Percentiles rank a stretch among this genome's conserved stretches.
These are phyloP conservation scores for Cylindrotheca closterium DNA, from an alignment of 108 stramenopile species.

Conservation along the genomic window DNA sequence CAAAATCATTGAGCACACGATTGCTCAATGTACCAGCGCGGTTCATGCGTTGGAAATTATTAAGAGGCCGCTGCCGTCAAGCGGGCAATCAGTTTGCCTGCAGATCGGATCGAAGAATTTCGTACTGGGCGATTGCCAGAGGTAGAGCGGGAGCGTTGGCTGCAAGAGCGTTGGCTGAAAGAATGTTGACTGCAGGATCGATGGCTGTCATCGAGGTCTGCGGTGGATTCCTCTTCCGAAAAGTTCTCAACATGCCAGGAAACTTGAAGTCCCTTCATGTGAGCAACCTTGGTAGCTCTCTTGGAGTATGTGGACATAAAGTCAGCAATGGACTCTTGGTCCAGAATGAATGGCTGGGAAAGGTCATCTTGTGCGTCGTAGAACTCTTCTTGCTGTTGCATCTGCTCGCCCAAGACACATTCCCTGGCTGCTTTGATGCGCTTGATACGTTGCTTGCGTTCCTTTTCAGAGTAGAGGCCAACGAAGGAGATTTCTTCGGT, in stretches of 20 bases:
- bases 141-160: too few relatives aligned
- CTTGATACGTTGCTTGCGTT: background rate
- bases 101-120: too few relatives aligned
- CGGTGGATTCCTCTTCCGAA: background rate
- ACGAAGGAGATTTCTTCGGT: background rate
- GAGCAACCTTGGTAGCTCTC: background rate
- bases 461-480: background rate
- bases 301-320: background rate
- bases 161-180: too few relatives aligned
- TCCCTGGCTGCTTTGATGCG: background rate
- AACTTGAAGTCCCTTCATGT: background rate
- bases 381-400: background rate
- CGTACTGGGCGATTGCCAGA: too few relatives aligned
- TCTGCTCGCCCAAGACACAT: background rate
- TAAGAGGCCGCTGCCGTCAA: too few relatives aligned
- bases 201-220: too few relatives aligned
- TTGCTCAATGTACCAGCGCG: too few relatives aligned
- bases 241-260: slow-evolving; percentile 1
- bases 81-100: too few relatives aligned
- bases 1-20: too few relatives aligned
- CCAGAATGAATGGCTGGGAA: background rate
- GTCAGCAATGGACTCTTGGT: background rate
- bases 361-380: background rate
- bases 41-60: too few relatives aligned
- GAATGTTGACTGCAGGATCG: too few relatives aligned